These are phyloP conservation scores for Pterocarpus macrocarpus DNA, from an alignment of 306 rosid genomes.

Conservation along the genomic window DNA sequence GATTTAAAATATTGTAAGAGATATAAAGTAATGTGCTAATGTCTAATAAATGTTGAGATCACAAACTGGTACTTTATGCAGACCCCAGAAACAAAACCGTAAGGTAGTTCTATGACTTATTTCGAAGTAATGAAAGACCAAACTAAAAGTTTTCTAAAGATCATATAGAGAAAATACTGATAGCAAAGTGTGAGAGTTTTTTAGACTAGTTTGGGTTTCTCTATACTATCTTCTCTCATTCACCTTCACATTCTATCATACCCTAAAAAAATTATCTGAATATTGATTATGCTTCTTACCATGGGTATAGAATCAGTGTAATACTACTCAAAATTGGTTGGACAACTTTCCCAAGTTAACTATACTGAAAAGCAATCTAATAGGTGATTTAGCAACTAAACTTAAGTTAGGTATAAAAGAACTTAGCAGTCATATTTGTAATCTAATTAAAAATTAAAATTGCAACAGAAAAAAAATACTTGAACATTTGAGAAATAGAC, in stretches of 20 bases:
- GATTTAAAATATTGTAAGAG: too few species aligned
- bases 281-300: background rate
- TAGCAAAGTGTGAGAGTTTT: background rate
- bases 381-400: constrained; percentile 30
- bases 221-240: background rate
- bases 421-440: too few species aligned
- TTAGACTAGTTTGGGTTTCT: background rate
- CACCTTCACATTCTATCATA: background rate
- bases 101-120: background rate
- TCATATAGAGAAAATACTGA: background rate
- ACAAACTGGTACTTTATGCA: background rate
- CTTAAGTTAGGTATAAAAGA: too few species aligned
- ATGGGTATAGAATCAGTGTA: background rate
- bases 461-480: too few species aligned
- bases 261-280: background rate
- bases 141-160: background rate
- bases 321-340: background rate
- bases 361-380: constrained; percentile 35
- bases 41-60: background rate
- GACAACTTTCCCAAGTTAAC: constrained; percentile 22
- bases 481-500: too few species aligned
- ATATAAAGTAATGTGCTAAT: background rate
- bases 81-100: constrained; percentile 9
- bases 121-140: background rate
- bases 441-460: too few species aligned